Percentiles rank a stretch among this genome's conserved stretches.
phyloP scores from a whole-genome alignment of 129 eudicot genomes.

The Escallonia rubra region DNA sequence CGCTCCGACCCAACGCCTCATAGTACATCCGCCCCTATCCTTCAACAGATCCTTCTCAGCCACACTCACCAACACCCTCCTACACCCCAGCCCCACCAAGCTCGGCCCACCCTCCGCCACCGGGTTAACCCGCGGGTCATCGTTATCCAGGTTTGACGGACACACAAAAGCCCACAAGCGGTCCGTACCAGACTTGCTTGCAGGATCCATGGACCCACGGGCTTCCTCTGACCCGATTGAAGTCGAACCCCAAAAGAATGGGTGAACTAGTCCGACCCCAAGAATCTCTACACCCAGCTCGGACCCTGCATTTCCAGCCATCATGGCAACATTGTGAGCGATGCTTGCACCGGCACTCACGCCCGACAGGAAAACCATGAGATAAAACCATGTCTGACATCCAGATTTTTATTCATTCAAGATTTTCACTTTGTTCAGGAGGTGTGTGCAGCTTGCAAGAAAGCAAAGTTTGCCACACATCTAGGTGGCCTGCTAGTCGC shows the following conservation, averaged over 20 bases:
- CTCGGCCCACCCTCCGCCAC: slow-evolving; percentile 1
- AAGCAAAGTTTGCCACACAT: too few species aligned
- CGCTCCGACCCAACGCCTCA: slow-evolving; percentile 21
- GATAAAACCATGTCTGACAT: too few species aligned
- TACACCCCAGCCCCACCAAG: slow-evolving; percentile 10
- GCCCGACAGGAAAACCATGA: not conserved
- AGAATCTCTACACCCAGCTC: not conserved
- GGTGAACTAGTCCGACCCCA: slow-evolving; percentile 8
- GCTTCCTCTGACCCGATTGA: slow-evolving; percentile 2
- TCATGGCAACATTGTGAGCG: not conserved
- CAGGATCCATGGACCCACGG: too few species aligned
- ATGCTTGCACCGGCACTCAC: not conserved
- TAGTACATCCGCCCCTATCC: slow-evolving; percentile 8
- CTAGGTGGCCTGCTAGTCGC: too few species aligned
- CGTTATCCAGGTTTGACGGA: slow-evolving; percentile 6
- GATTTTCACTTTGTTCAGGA: too few species aligned
- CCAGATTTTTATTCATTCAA: too few species aligned
- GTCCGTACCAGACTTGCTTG: too few species aligned
- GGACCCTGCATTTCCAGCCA: not conserved
- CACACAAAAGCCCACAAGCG: slow-evolving; percentile 1
- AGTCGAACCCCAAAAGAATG: slow-evolving; percentile 12
- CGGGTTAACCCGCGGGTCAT: slow-evolving; percentile 22
- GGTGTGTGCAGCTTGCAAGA: too few species aligned
- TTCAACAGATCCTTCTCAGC: slow-evolving; percentile 13
- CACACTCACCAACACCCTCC: slow-evolving; percentile 10